Conservation (phyloP, 1,284 basidiomycete species). For the Kalmanozyma brasiliensis region DNA sequence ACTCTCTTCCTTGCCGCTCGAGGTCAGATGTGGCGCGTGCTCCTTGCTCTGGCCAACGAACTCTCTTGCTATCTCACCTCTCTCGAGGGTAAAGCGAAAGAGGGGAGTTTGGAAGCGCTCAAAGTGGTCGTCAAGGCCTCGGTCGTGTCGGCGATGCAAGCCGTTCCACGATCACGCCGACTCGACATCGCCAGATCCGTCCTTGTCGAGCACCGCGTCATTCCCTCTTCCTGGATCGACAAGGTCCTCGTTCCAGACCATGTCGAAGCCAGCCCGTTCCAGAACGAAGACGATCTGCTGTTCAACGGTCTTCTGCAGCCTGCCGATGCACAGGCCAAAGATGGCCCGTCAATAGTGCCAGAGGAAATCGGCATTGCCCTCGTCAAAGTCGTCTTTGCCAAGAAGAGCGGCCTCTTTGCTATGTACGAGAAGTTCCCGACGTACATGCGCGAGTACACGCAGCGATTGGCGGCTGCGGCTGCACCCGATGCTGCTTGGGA, state of each 20-base stretch:
- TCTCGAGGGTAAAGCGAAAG: not conserved
- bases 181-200: slow-evolving; percentile 17
- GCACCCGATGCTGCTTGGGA: not conserved
- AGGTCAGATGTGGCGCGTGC: slow-evolving; percentile 37
- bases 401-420: slow-evolving; percentile 33
- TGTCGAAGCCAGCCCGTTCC: not conserved
- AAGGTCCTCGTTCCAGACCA: not conserved
- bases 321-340: not conserved
- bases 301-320: slow-evolving; percentile 23
- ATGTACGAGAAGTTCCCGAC: slow-evolving; percentile 20
- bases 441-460: slow-evolving; percentile 29
- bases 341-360: slow-evolving; percentile 4
- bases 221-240: slow-evolving; percentile 9
- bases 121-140: slow-evolving; percentile 19
- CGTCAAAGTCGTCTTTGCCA: slow-evolving; percentile 36
- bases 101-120: slow-evolving; percentile 1
- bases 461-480: not conserved
- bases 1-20: slow-evolving; percentile 33
- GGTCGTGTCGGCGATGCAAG: slow-evolving; percentile 26
- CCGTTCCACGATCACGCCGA: slow-evolving; percentile 9
- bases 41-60: slow-evolving; percentile 29
- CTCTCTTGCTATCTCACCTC: slow-evolving; percentile 9
- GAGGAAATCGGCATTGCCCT: slow-evolving; percentile 38
- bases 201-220: slow-evolving; percentile 7
- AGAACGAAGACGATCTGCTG: slow-evolving; percentile 19